Conservation (phyloP, 139 green algal genomes). For the Ettlia oleoabundans region DNA sequence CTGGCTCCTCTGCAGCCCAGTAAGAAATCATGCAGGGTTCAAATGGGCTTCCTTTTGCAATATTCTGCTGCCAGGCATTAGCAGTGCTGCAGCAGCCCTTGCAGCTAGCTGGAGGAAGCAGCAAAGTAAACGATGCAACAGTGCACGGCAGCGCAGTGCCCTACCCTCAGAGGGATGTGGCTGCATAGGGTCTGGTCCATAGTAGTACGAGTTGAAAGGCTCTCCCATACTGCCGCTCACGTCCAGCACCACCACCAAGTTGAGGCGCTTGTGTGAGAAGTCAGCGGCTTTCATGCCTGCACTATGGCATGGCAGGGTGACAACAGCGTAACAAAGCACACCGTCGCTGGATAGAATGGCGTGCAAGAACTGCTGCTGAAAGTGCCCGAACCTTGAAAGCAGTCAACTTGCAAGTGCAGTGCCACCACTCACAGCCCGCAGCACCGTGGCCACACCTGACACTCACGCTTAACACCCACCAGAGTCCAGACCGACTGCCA, state of each 20-base stretch:
- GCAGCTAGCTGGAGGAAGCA: no score
- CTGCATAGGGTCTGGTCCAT: no score
- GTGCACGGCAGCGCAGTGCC: no score
- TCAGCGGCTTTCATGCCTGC: constrained; percentile 11
- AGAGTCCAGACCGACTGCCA: constrained; percentile 2
- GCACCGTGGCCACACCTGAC: background rate
- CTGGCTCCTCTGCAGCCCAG: constrained; percentile 21
- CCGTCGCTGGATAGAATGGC: background rate
- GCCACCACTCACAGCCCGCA: background rate
- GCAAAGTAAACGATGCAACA: no score
- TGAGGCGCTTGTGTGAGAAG: constrained; percentile 22
- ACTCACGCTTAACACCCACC: background rate
- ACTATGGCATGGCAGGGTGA: background rate
- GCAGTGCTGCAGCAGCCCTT: no score
- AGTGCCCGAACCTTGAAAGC: background rate
- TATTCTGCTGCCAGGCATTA: background rate
- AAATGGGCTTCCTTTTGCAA: background rate
- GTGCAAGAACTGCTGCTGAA: background rate
- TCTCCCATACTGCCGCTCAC: constrained; percentile 29
- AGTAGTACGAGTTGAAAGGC: constrained; percentile 44
- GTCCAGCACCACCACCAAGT: constrained; percentile 43
- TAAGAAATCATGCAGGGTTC: background rate
- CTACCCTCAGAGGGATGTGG: background rate
- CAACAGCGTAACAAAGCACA: background rate
- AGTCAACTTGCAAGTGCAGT: background rate